phyloP scores from a whole-genome alignment of 331 rosid species.

The Quercus phellos region DNA sequence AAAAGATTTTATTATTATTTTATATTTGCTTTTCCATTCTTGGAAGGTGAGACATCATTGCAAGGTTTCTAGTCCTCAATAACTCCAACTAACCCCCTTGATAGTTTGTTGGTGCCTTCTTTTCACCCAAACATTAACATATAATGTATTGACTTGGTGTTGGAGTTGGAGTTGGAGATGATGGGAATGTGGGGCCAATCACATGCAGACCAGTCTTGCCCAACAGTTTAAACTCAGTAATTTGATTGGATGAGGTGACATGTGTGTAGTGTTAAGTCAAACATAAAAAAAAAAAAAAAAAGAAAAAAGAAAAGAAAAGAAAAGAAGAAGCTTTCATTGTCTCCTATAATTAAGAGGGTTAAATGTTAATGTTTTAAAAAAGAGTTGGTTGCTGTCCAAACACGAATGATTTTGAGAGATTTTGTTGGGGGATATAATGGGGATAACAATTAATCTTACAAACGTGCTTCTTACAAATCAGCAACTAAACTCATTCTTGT shows the following conservation, averaged over 20 bases:
- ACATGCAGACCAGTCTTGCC: slow-evolving; percentile 28
- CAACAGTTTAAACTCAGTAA: slow-evolving; percentile 9
- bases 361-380: slow-evolving; percentile 25
- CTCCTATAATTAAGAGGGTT: slow-evolving; percentile 31
- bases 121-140: slow-evolving; percentile 23
- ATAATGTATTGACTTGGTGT: not conserved
- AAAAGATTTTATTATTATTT: not conserved
- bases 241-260: slow-evolving; percentile 27
- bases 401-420: slow-evolving; percentile 28
- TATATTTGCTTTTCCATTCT: slow-evolving; percentile 12
- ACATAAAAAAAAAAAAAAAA: not conserved
- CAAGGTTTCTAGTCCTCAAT: slow-evolving; percentile 19
- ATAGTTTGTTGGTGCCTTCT: slow-evolving; percentile 38
- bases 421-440: slow-evolving; percentile 24
- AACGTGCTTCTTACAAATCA: slow-evolving; percentile 12
- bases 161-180: slow-evolving; percentile 29
- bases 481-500: slow-evolving; percentile 35
- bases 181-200: slow-evolving; percentile 43
- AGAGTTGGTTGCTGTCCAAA: slow-evolving; percentile 40
- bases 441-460: slow-evolving; percentile 26
- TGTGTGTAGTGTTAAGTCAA: slow-evolving; percentile 29
- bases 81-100: slow-evolving; percentile 33
- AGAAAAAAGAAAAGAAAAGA: accelerated
- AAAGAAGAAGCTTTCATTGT: slow-evolving; percentile 25
- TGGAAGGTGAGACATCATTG: slow-evolving; percentile 27